Base-by-base conservation (phyloP, 2,329 filamentous ascomycete genomes). In the Colletotrichum endophyticum region DNA sequence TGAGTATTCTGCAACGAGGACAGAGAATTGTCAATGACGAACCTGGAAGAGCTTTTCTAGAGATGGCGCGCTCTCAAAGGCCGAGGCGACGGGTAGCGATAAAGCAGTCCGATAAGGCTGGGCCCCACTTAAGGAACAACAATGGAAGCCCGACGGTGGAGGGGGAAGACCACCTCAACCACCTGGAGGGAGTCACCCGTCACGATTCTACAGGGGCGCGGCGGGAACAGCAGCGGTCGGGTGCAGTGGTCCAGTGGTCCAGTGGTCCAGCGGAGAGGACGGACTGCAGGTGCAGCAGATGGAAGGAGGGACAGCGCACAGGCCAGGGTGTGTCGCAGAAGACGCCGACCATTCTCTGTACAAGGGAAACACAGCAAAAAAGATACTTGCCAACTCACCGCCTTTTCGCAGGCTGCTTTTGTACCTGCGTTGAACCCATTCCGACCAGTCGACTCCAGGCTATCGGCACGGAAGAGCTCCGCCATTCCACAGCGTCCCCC, bases 71-170 rank as follows among this genome's bases (percentile, higher is more conserved):
- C 28, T 53, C 6, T 53, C 44, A 53, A 22, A 56, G 16, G 32
- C 9, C n/a, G 49, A 49, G 39, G 19, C 15, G 68, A 30, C 32
- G 59, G 19, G 36, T 44, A 15, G 30, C 70, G 73, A 75, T 75
- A 75, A 75, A 64, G 30, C 27, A 44, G 28, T 56, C n/a, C 70
- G 56, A 73, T 72, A 73, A 72, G 62, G 69, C 69, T 34, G 72
- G 11, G 15, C 12, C 69, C 67, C 66, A 59, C 16, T 28, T 12
- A 61, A 61, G 28, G 57, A 61, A 61, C 57, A 61, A 27, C 57
- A 22, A 53, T 53, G 44, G 44, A 53, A 53, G 44, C 44, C 44
- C 12, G 44, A 53, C 44, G 44, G 44, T 53, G 44, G 57, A 61
- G 27, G 57, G 57, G 57, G 57, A 27, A 61, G 57, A 61, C 57